Percentiles rank a stretch among this genome's conserved stretches.
phyloP scores from a whole-genome alignment of 306 rosid species.

The Rosa persica region DNA sequence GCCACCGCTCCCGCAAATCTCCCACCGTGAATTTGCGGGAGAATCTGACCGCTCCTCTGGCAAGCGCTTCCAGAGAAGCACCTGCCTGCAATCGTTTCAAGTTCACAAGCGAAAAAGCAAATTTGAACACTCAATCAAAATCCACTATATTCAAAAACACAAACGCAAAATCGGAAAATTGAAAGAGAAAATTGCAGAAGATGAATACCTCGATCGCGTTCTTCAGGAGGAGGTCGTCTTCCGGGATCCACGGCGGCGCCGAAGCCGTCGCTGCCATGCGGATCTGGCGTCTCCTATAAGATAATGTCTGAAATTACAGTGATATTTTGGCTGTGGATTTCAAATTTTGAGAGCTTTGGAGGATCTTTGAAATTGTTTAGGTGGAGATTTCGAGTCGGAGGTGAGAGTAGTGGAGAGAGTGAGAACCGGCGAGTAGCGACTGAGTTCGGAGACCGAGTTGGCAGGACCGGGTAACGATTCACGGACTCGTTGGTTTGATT shows the following conservation, averaged over 20 bases:
- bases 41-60: slow-evolving; percentile 83
- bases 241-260: slow-evolving; percentile 52
- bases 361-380: neutral
- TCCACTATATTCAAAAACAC: neutral
- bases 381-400: neutral
- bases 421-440: neutral
- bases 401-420: neutral
- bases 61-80: slow-evolving; percentile 83
- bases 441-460: slow-evolving; percentile 3
- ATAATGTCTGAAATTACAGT: neutral
- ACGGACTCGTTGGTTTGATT: slow-evolving; percentile 1
- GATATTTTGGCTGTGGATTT: neutral
- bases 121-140: slow-evolving; percentile 3
- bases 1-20: slow-evolving; percentile 73
- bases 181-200: neutral
- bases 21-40: slow-evolving; percentile 52
- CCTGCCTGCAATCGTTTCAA: slow-evolving; percentile 43
- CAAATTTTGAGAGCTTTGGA: neutral
- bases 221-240: slow-evolving; percentile 76
- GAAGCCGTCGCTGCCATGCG: slow-evolving; percentile 32
- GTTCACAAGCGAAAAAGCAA: neutral
- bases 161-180: neutral
- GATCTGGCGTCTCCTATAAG: slow-evolving; percentile 21
- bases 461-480: slow-evolving; percentile 6
- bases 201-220: slow-evolving; percentile 69